Evolutionary conservation across 495 filamentous ascomycete genomes (phyloP).

Genomic region (Penicillium bialowiezense): DNA sequence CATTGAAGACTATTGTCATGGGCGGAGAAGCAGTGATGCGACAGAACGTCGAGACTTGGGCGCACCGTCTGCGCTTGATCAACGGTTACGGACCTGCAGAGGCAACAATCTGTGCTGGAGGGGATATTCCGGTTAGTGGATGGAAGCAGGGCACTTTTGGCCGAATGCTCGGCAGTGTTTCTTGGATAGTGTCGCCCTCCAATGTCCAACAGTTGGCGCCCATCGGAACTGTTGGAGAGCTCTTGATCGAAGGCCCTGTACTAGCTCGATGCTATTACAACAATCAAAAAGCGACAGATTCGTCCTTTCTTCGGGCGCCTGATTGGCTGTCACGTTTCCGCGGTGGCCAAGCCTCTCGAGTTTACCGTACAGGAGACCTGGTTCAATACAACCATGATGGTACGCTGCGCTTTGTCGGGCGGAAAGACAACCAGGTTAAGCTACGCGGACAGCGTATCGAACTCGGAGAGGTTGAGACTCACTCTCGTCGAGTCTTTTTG

Average conservation of each 20-base stretch:
- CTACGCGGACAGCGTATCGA: not conserved
- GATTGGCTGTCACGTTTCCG: constrained; percentile 15
- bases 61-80: not conserved
- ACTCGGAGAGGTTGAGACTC: not conserved
- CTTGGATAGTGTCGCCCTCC: not conserved
- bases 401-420: not conserved
- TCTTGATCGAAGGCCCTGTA: constrained; percentile 41
- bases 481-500: not conserved
- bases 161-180: not conserved
- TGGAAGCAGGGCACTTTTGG: not conserved
- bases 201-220: not conserved
- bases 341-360: not conserved
- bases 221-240: constrained; percentile 29
- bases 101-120: constrained; percentile 28
- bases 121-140: not conserved
- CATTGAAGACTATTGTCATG: not conserved
- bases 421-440: not conserved
- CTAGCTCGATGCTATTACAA: constrained; percentile 41
- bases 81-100: constrained; percentile 30
- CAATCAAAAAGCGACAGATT: constrained; percentile 27
- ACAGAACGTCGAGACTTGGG: constrained; percentile 1
- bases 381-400: not conserved
- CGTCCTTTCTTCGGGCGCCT: not conserved
- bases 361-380: not conserved
- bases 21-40: not conserved